A percentile compares a stretch with the other conserved stretches of the same genome.
Evolutionary conservation across 306 rosid species (phyloP).

Genomic region (Quercus suber): DNA sequence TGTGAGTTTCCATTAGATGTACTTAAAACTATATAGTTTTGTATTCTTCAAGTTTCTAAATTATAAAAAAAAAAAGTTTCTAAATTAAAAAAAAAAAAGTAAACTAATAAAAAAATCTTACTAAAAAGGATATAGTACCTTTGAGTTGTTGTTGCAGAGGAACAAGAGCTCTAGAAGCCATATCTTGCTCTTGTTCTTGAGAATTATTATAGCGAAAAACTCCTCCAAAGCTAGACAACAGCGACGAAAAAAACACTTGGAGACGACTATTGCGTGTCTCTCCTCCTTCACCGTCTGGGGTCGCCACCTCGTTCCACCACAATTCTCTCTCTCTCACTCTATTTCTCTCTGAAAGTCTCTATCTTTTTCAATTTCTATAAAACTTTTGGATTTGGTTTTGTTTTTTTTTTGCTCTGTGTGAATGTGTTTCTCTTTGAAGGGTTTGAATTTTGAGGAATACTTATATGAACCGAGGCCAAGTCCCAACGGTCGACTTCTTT

Average conservation of each 20-base stretch:
- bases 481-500: slow-evolving; percentile 40
- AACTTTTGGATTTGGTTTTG: not conserved
- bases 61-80: no score
- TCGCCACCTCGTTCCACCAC: slow-evolving; percentile 56
- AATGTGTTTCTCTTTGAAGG: not conserved
- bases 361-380: not conserved
- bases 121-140: slow-evolving; percentile 26
- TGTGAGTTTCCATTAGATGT: no score
- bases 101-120: no score
- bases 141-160: slow-evolving; percentile 18
- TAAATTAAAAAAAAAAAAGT: no score
- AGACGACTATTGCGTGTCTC: slow-evolving; percentile 69
- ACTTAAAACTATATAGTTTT: no score
- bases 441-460: slow-evolving; percentile 5
- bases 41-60: no score
- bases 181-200: slow-evolving; percentile 36
- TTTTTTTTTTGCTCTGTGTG: not conserved
- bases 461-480: slow-evolving; percentile 14
- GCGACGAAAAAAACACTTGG: slow-evolving; percentile 57
- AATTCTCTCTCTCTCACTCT: not conserved
- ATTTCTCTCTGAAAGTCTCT: not conserved
- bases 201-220: slow-evolving; percentile 39
- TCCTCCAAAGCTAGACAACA: slow-evolving; percentile 69
- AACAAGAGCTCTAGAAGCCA: slow-evolving; percentile 54
- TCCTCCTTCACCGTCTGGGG: slow-evolving; percentile 33